Base-by-base conservation (phyloP, 805 yeast species). In the Suhomyces sp. region DNA sequence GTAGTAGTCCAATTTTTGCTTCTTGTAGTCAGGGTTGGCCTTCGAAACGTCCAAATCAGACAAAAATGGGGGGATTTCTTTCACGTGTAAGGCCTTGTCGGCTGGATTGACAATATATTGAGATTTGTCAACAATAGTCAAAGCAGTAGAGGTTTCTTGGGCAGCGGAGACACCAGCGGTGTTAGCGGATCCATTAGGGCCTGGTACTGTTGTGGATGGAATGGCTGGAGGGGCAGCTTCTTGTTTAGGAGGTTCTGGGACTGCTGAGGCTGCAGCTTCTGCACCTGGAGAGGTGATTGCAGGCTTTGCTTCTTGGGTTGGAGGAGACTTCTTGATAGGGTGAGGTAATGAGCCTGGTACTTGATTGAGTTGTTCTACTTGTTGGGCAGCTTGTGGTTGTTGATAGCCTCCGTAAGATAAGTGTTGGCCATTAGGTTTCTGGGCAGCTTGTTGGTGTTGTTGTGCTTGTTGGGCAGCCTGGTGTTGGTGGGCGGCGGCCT, bases 1-100 rank as follows among this genome's bases (percentile, higher is more conserved):
- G 61, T 85, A 87, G 68, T 87, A 91, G 55, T 87, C 96, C 38
- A 77, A 78, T 41, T 80, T 83, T 54, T 84, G 85, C 58, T 88
- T 88, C 61, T 84, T 88, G 70, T 77, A 77, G 46, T 80, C 81
- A 8, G 87, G 79, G 40, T 84, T 77, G 15, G 88, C 88, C 43
- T 77, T 72, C 43, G 79, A 76, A 22, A 91, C 79, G 58, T 88
- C 96, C 54, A 88, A 72, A 54, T 86, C 95, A 25, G 78, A 64
- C 54, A 84, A 72, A 52, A 83, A 84, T n/a, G 85, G 86, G 9
- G 95, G 95, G 41, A 83, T 80, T 43, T 82, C 86, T 57, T 84
- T 83, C 38, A 76, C 74, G 56, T 82, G 88, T 35, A 63, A 54
- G 52, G 76, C 56, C 65, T 69, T 60, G 60, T 68, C 68, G 31